Conservation (phyloP, 139 green algal genomes). For the Pleodorina starrii region DNA sequence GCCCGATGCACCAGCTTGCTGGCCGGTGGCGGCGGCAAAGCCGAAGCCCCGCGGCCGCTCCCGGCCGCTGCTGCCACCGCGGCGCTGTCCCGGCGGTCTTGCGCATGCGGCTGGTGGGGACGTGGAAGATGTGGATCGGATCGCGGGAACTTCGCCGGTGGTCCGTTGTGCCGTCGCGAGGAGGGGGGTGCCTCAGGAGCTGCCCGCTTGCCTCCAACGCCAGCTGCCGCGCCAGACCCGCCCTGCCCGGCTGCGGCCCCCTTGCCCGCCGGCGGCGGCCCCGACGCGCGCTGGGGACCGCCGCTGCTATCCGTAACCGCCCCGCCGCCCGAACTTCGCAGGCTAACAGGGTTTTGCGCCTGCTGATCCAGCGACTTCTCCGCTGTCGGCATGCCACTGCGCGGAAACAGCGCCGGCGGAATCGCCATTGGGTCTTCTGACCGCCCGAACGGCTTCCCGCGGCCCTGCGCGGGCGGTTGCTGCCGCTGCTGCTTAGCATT, state of each 20-base stretch:
- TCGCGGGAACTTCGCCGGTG: neutral
- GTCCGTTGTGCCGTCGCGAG: neutral
- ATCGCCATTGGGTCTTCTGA: neutral
- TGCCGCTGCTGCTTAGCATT: constrained; percentile 16
- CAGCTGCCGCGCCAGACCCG: neutral
- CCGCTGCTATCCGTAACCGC: constrained; percentile 41
- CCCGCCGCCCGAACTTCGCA: constrained; percentile 5
- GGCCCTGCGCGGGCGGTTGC: neutral
- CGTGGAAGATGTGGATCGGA: constrained; percentile 17
- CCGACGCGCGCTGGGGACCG: neutral
- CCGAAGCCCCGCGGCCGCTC: neutral
- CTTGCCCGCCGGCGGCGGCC: neutral
- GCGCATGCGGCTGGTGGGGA: neutral
- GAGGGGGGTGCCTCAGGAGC: neutral
- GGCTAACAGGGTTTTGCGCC: neutral
- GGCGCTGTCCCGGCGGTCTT: neutral
- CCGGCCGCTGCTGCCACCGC: neutral
- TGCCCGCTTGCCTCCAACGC: neutral
- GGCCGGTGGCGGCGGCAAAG: neutral
- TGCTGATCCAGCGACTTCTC: neutral
- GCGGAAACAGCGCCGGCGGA: neutral
- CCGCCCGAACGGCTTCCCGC: neutral
- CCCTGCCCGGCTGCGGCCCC: neutral
- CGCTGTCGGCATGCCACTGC: neutral
- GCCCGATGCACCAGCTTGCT: neutral